Evolutionary conservation across 2,329 filamentous ascomycete species (phyloP).

Genomic region (Tolypocladium endophyticum): DNA sequence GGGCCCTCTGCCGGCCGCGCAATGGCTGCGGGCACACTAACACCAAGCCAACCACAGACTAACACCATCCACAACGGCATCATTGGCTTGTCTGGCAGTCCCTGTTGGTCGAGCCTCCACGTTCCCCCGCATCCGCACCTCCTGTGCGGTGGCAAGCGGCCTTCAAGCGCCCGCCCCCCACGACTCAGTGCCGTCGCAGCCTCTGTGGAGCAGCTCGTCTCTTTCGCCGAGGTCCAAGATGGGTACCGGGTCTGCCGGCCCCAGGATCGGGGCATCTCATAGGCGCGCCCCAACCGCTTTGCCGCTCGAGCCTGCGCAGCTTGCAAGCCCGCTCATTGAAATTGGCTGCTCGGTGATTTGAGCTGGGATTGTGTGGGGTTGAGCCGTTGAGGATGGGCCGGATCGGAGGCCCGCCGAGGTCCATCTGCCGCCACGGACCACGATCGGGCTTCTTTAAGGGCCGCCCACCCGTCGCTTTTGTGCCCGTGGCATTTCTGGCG

Average conservation of each 20-base stretch:
- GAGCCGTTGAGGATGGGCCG: background rate
- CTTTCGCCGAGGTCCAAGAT: background rate
- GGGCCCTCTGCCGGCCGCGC: too few relatives aligned
- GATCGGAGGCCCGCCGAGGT: background rate
- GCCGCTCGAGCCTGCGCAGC: background rate
- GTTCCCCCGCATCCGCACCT: background rate
- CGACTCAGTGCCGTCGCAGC: background rate
- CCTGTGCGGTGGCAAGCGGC: too few relatives aligned
- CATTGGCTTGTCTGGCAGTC: background rate
- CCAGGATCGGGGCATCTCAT: background rate
- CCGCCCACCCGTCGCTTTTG: background rate
- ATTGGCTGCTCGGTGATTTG: background rate
- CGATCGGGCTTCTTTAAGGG: background rate
- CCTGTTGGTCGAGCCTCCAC: background rate
- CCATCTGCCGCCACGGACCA: background rate
- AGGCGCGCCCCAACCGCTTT: background rate
- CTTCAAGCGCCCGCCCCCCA: background rate
- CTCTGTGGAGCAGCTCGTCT: background rate
- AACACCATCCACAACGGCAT: background rate
- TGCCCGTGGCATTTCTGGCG: background rate
- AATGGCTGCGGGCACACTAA: background rate
- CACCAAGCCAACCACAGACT: background rate
- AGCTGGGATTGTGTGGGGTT: background rate
- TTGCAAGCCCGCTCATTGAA: background rate
- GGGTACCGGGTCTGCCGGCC: background rate